Percentiles rank a stretch among this genome's conserved stretches.
These are phyloP conservation scores for Xylaria bambusicola DNA, from an alignment of 495 filamentous ascomycete species.

Conservation along the genomic window DNA sequence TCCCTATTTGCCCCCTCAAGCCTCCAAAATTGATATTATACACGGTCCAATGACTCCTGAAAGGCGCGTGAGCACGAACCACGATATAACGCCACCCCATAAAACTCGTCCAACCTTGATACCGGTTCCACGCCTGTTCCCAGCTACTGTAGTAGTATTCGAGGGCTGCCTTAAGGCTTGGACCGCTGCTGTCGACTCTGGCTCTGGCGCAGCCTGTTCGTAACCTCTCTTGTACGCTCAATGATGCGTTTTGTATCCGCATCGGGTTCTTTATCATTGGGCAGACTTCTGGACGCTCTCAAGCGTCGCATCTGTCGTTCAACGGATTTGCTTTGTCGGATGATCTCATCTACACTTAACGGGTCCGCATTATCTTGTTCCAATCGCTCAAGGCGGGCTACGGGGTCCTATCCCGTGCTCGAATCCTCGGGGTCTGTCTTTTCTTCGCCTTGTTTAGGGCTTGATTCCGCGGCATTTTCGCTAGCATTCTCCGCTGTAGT, in stretches of 20 bases:
- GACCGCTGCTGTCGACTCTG: background rate
- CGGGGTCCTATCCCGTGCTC: slow-evolving; percentile 29
- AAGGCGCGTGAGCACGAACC: slow-evolving; percentile 1
- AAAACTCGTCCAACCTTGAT: too few relatives aligned
- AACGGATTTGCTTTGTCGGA: slow-evolving; percentile 3
- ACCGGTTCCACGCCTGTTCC: background rate
- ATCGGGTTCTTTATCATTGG: slow-evolving; percentile 11
- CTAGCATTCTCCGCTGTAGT: slow-evolving; percentile 2
- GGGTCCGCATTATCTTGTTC: slow-evolving; percentile 18
- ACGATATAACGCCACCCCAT: background rate
- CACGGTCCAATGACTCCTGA: background rate
- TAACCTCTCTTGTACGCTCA: slow-evolving; percentile 15
- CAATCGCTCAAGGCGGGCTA: slow-evolving; percentile 24
- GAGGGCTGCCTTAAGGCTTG: background rate
- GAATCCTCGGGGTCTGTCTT: slow-evolving; percentile 16
- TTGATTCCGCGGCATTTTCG: slow-evolving; percentile 8
- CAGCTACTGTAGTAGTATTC: background rate
- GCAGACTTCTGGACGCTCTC: slow-evolving; percentile 1
- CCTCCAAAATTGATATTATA: background rate
- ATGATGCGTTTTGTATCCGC: slow-evolving; percentile 19
- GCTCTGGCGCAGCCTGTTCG: slow-evolving; percentile 8
- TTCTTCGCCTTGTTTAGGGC: slow-evolving; percentile 25
- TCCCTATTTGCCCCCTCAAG: background rate
- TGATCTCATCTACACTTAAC: slow-evolving; percentile 2
- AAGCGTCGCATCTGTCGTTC: slow-evolving; percentile 13